Conservation (phyloP, 805 yeast species). For the Candida wancherniae region DNA sequence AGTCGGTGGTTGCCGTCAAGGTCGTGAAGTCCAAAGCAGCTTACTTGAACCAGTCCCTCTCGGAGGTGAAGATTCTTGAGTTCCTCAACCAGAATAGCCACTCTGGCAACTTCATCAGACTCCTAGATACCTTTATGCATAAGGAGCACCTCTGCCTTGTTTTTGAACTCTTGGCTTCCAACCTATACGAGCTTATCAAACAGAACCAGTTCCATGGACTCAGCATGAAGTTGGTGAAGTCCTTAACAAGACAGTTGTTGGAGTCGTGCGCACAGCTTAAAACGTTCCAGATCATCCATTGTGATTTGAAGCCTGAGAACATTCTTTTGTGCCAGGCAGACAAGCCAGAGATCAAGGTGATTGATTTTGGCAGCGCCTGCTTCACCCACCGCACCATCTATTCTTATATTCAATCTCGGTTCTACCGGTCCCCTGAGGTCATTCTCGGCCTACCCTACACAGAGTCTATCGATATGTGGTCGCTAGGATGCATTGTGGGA, state of each 20-base stretch:
- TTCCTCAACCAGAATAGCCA: conserved; percentile 64
- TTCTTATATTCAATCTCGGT: conserved; percentile 88
- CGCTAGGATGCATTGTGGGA: conserved; percentile 87
- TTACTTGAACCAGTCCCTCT: conserved; percentile 82
- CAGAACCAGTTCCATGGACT: conserved; percentile 94
- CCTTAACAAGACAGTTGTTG: conserved; percentile 73
- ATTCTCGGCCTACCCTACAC: conserved; percentile 89
- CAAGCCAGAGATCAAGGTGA: conserved; percentile 81
- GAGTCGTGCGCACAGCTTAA: conserved; percentile 79
- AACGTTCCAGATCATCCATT: conserved; percentile 81
- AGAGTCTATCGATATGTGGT: conserved; percentile 95
- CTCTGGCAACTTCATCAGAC: conserved; percentile 67
- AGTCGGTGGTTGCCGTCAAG: conserved; percentile 89
- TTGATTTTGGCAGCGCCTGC: conserved; percentile 96
- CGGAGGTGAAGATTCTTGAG: conserved; percentile 85
- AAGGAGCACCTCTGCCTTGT: conserved; percentile 90
- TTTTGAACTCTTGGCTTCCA: conserved; percentile 83
- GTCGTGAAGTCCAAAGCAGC: conserved; percentile 91
- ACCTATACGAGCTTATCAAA: conserved; percentile 82
- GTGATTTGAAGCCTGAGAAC: conserved; percentile 96
- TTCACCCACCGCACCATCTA: conserved; percentile 85
- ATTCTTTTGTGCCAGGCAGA: conserved; percentile 76
- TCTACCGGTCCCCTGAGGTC: conserved; percentile 93
- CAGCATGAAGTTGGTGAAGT: conserved; percentile 70
- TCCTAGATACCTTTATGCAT: conserved; percentile 87